A percentile compares a stretch with the other conserved stretches of the same genome.
phyloP scores from a whole-genome alignment of 169 alveolate species.

The Plasmodium sp. region DNA sequence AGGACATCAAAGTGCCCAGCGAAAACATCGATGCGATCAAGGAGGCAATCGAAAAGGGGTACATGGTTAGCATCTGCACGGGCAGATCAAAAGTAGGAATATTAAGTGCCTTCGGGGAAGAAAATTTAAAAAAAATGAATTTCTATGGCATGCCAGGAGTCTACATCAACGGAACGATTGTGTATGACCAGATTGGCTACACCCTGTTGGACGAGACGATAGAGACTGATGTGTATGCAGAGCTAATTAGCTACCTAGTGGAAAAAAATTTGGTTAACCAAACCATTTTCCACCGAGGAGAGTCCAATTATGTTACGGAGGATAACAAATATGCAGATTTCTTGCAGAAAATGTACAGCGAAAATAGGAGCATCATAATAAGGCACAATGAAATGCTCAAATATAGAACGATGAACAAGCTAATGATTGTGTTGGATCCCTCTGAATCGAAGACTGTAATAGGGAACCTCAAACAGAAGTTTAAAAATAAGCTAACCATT shows the following conservation, averaged over 20 bases:
- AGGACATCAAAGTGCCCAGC: constrained; percentile 49
- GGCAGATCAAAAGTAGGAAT: constrained; percentile 70
- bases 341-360: constrained; percentile 65
- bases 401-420: constrained; percentile 53
- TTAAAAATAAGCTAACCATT: constrained; percentile 24
- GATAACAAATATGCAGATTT: constrained; percentile 65
- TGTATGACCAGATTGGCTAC: constrained; percentile 65
- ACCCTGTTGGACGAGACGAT: constrained; percentile 57
- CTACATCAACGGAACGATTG: constrained; percentile 64
- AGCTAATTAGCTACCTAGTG: constrained; percentile 37
- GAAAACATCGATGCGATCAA: constrained; percentile 72
- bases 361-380: constrained; percentile 52
- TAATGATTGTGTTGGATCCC: constrained; percentile 65
- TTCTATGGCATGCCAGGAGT: constrained; percentile 75
- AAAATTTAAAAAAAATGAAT: constrained; percentile 71
- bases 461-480: constrained; percentile 15
- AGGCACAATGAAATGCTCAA: constrained; percentile 70
- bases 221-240: constrained; percentile 68
- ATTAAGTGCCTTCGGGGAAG: constrained; percentile 74
- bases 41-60: constrained; percentile 64
- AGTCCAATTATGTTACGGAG: constrained; percentile 69
- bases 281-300: constrained; percentile 69
- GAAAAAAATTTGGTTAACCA: constrained; percentile 55
- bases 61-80: constrained; percentile 64
- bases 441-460: constrained; percentile 60